A percentile compares a stretch with the other conserved stretches of the same genome.
Conservation (phyloP, 805 yeast genomes). For the Gaillardinia entomophila region DNA sequence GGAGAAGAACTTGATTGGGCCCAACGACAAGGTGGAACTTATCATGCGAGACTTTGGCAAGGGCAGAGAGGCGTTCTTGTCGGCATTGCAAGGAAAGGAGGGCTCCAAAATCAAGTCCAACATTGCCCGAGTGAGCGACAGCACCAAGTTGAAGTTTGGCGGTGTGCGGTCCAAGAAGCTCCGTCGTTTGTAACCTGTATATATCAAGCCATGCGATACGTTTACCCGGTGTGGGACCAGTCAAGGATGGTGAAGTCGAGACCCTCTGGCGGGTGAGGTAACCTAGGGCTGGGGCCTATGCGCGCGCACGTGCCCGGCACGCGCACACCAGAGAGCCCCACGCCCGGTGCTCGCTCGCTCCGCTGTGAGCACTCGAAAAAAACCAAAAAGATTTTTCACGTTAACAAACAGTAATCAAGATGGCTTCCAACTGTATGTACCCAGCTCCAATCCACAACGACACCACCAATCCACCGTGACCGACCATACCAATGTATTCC, state of each 20-base stretch:
- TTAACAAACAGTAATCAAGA: neutral
- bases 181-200: constrained; percentile 54
- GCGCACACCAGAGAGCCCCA: neutral
- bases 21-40: constrained; percentile 60
- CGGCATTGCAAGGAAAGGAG: constrained; percentile 85
- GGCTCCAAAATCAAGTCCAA: constrained; percentile 64
- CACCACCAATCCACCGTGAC: no score
- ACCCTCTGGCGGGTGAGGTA: no score
- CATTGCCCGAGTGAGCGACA: constrained; percentile 68
- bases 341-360: neutral
- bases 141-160: constrained; percentile 83
- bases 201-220: neutral
- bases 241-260: no score
- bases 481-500: constrained; percentile 3
- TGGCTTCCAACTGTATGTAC: neutral
- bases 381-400: neutral
- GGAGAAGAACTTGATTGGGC: constrained; percentile 49
- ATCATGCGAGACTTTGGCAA: constrained; percentile 80
- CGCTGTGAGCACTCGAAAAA: neutral
- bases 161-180: constrained; percentile 81
- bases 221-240: no score
- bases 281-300: neutral
- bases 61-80: constrained; percentile 81
- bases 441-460: no score
- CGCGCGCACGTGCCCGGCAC: neutral